phyloP scores from a whole-genome alignment of 805 yeast species.

The Metschnikowia sp. region DNA sequence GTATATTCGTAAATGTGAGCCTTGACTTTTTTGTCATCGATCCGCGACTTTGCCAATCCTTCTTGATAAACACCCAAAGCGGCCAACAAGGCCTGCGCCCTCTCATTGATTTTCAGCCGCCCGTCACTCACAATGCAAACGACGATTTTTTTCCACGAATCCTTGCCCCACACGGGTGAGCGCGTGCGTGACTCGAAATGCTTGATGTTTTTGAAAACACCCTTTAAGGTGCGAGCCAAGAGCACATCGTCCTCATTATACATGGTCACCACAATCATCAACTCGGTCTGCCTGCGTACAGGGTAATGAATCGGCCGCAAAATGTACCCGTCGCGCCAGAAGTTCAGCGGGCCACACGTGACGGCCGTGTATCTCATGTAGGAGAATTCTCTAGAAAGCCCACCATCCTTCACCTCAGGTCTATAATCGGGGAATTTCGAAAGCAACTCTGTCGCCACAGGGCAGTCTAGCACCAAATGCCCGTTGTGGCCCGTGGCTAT shows the following conservation, averaged over 20 bases:
- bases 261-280: conserved; percentile 62
- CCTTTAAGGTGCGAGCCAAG: conserved; percentile 59
- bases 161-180: conserved; percentile 48
- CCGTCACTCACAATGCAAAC: conserved; percentile 66
- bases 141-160: conserved; percentile 58
- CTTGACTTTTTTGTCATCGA: conserved; percentile 57
- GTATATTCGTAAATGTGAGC: conserved; percentile 69
- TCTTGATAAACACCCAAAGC: conserved; percentile 66
- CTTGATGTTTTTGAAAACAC: conserved; percentile 61
- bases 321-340: conserved; percentile 51
- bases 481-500: conserved; percentile 47
- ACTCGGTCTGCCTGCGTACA: conserved; percentile 52
- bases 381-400: conserved; percentile 51
- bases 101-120: conserved; percentile 59
- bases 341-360: conserved; percentile 67
- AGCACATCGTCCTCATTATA: conserved; percentile 64
- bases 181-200: conserved; percentile 48
- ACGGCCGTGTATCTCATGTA: conserved; percentile 64
- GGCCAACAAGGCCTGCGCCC: conserved; percentile 60
- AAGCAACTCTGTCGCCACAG: conserved; percentile 69
- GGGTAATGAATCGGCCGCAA: conserved; percentile 56
- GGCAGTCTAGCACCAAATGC: conserved; percentile 83
- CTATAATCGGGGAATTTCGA: conserved; percentile 40
- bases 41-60: conserved; percentile 57
- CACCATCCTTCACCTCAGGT: conserved; percentile 33